phyloP scores from a whole-genome alignment of 2,329 filamentous ascomycete genomes.

The Fusarium albosuccineum region DNA sequence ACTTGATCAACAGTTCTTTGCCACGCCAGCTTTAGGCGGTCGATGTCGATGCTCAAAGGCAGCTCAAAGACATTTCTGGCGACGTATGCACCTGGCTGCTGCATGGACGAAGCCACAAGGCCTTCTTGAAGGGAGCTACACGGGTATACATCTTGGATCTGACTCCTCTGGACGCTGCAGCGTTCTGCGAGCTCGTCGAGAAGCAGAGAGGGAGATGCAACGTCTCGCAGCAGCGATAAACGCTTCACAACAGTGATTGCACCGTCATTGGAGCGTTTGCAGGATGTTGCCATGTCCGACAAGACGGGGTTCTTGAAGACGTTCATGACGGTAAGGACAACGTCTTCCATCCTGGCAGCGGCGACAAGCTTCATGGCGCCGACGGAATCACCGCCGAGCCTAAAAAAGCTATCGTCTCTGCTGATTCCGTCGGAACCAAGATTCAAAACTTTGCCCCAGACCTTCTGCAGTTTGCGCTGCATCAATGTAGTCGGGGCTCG shows the following conservation, averaged over 20 bases:
- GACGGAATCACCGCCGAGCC: conserved; percentile 55
- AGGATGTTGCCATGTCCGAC: conserved; percentile 27
- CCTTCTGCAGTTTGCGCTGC: conserved; percentile 52
- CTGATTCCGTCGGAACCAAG: neutral
- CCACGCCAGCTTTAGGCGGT: conserved; percentile 40
- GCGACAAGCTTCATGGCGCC: conserved; percentile 44
- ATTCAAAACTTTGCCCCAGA: conserved; percentile 19
- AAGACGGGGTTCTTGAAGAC: conserved; percentile 30
- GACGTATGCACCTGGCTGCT: conserved; percentile 39
- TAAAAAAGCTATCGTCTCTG: conserved; percentile 56
- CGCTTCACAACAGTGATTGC: neutral
- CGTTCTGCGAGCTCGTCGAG: conserved; percentile 23
- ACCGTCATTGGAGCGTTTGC: neutral
- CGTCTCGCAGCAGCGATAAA: conserved; percentile 16
- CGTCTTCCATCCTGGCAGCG: conserved; percentile 26
- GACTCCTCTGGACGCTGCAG: conserved; percentile 15
- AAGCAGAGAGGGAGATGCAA: conserved; percentile 10
- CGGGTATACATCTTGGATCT: conserved; percentile 32
- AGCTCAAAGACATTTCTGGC: conserved; percentile 37
- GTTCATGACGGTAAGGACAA: conserved; percentile 26
- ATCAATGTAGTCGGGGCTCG: conserved; percentile 52
- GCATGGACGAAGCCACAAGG: conserved; percentile 32
- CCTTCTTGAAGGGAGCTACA: conserved; percentile 40
- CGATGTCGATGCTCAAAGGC: conserved; percentile 6
- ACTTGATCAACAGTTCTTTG: conserved; percentile 31